Evolutionary conservation across 257 asterid species (phyloP).

Genomic region (Petunia axillaris): DNA sequence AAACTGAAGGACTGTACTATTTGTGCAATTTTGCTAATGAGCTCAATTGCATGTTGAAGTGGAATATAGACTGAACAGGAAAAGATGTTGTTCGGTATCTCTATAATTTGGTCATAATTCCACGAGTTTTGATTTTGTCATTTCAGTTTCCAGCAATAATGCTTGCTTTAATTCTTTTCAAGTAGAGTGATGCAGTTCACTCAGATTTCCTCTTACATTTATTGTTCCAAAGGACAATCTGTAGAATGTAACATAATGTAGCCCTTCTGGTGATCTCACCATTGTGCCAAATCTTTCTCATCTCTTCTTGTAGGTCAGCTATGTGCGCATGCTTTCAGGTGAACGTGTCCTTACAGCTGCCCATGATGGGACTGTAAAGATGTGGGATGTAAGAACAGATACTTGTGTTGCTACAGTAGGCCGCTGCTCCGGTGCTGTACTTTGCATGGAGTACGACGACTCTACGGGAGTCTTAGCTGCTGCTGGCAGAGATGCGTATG

Average conservation of each 20-base stretch:
- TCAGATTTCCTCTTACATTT: slow-evolving; percentile 4
- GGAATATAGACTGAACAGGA: slow-evolving; percentile 2
- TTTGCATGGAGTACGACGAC: slow-evolving; percentile 94
- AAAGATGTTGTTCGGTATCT: slow-evolving; percentile 8
- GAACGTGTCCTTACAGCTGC: slow-evolving; percentile 98
- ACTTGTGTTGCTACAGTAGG: slow-evolving; percentile 99
- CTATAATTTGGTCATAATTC: neutral
- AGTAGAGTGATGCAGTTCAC: neutral
- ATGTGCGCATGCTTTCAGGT: slow-evolving; percentile 90
- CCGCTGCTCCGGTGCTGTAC: slow-evolving; percentile 87
- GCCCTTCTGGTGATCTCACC: slow-evolving; percentile 14
- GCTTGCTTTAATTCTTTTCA: neutral
- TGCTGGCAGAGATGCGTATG: slow-evolving; percentile 95
- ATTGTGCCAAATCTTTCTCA: neutral
- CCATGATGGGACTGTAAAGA: slow-evolving; percentile 96
- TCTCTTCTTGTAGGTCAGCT: slow-evolving; percentile 65
- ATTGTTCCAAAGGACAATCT: neutral
- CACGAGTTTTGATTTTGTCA: slow-evolving; percentile 2
- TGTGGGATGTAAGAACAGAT: slow-evolving; percentile 99
- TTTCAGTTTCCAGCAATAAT: neutral
- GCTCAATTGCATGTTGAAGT: slow-evolving; percentile 11
- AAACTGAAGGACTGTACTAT: neutral
- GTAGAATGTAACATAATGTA: neutral
- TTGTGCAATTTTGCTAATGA: slow-evolving; percentile 11
- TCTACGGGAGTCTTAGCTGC: slow-evolving; percentile 89